Evolutionary conservation across 139 green algal species (phyloP).

Genomic region (Ettlia oleoabundans): DNA sequence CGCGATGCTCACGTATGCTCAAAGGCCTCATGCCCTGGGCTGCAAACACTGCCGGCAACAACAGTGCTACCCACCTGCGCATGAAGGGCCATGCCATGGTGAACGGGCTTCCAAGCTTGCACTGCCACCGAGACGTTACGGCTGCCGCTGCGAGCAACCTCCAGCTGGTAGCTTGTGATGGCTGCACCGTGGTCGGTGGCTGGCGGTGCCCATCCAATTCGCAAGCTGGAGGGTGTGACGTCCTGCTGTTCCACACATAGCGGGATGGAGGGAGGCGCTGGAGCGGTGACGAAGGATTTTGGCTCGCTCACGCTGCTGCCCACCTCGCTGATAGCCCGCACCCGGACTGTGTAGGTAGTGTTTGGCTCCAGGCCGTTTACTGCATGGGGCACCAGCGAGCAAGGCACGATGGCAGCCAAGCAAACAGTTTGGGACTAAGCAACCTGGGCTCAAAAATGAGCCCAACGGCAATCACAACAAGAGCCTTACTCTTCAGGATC

Average conservation of each 20-base stretch:
- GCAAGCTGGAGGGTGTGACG: neutral
- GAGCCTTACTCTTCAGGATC: no score
- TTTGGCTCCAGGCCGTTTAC: constrained; percentile 56
- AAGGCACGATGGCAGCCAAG: neutral
- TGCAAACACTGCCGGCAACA: no score
- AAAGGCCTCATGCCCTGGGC: neutral
- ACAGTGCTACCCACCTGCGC: no score
- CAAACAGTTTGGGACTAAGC: no score
- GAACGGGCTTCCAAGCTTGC: neutral
- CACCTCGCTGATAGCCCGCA: constrained; percentile 58
- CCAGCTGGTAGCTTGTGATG: constrained; percentile 61
- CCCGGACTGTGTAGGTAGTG: constrained; percentile 55
- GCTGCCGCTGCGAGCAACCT: constrained; percentile 39
- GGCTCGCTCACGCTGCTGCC: constrained; percentile 51
- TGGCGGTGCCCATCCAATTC: constrained; percentile 54
- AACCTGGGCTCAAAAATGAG: no score
- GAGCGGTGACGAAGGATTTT: neutral
- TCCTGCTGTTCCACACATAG: constrained; percentile 17
- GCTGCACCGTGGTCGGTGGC: constrained; percentile 50
- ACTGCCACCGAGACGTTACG: neutral
- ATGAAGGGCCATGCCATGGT: no score
- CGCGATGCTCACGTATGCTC: no score
- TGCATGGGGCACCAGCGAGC: constrained; percentile 1
- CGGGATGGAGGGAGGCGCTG: constrained; percentile 42
- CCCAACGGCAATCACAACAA: no score